Evolutionary conservation across 805 yeast species (phyloP).

Genomic region (Lipomyces oligophaga): DNA sequence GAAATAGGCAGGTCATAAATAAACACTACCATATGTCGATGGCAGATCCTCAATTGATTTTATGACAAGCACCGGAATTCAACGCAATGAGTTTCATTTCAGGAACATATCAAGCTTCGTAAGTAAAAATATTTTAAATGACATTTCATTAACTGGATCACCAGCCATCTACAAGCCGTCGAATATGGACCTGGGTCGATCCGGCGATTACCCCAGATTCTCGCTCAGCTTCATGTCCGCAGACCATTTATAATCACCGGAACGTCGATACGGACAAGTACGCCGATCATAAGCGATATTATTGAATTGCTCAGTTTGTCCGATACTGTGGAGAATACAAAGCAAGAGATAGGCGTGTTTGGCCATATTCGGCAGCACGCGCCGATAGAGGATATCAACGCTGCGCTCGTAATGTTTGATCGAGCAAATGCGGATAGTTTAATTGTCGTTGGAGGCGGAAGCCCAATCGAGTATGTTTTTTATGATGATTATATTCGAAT

Average conservation of each 20-base stretch:
- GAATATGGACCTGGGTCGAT: constrained; percentile 7
- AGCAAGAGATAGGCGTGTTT: background rate
- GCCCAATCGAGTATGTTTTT: constrained; percentile 9
- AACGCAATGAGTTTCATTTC: too few species aligned
- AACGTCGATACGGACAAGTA: background rate
- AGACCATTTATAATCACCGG: constrained; percentile 8
- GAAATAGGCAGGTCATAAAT: too few species aligned
- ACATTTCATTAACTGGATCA: too few species aligned
- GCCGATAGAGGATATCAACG: constrained; percentile 7
- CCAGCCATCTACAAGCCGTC: too few species aligned
- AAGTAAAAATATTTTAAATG: too few species aligned
- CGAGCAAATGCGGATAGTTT: constrained; percentile 1
- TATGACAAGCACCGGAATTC: too few species aligned
- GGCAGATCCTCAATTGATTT: too few species aligned
- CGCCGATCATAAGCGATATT: constrained; percentile 2
- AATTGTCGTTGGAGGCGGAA: constrained; percentile 8
- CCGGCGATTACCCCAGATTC: background rate
- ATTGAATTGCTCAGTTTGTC: background rate
- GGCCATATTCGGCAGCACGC: constrained; percentile 9
- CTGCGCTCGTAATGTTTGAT: background rate
- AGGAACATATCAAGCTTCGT: too few species aligned
- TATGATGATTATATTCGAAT: background rate
- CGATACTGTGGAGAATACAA: background rate
- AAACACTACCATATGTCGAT: too few species aligned
- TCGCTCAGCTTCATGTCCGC: background rate